Evolutionary conservation across 106 monocot species (phyloP), one percentile per base, ranked within the genome.

Genomic region (Phalaenopsis aphrodite): DNA sequence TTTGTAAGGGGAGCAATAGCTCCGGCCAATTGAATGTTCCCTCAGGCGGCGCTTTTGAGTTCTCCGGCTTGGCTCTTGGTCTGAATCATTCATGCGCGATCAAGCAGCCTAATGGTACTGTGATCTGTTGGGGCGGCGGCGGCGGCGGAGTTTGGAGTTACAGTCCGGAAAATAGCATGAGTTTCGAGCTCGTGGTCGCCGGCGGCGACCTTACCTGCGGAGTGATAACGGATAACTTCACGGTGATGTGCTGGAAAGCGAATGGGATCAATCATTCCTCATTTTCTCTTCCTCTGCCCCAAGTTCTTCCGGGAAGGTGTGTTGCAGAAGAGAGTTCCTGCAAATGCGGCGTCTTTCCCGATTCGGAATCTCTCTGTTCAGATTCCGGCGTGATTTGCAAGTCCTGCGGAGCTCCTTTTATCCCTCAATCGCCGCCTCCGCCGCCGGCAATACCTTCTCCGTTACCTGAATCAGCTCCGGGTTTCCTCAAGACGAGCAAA

Each of bases 151-250:
- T 52, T 52, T 16, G 52, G 17, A 2, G 5, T 8, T 78, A 79
- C 58, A 56, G 41, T 19, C 88, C 89, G 17, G 83, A 80, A 37
- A 82, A 76, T 36, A 42, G 48, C 4, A 90, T 82, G 5, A 56
- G 84, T n/a, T 81, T 98, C 68, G 88, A 80, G 75, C 72, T 82
- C 61, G 77, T 98, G 56, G 89, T 88, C 45, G 89, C 98, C 39
- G 90, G 91, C 16, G 94, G 84, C 0, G 82, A 98, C 46, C 86
- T 89, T 46, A 92, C 92, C 16, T 98, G 98, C 78, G 98, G 92
- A 4, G 57, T 98, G 16, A 78, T 74, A 1, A 83, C 84, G 5
- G 5, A 1, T 6, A 91, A 92, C 78, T 86, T 91, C 38, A 85
- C 88, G 15, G 85, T 94, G n/a, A 18, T 91, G 1, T 98, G 98